These are phyloP conservation scores for Aphanomyces invadans DNA, from an alignment of 352 stramenopile genomes.

Conservation along the genomic window DNA sequence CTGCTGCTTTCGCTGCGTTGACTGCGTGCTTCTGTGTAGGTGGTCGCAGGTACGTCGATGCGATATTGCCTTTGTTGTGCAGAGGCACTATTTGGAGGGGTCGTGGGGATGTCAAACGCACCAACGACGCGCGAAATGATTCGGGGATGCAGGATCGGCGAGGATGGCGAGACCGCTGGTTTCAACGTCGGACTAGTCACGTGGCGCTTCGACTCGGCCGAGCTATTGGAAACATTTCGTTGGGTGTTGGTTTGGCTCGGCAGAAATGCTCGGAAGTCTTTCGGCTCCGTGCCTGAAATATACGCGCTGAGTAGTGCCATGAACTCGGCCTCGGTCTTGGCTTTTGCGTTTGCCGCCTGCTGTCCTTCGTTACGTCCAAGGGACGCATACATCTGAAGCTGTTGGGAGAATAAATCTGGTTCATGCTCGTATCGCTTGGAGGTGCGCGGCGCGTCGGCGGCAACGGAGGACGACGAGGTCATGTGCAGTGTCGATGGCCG, in stretches of 20 bases:
- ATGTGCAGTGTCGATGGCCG: neutral
- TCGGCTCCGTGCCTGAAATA: slow-evolving; percentile 8
- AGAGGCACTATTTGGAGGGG: neutral
- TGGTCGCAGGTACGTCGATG: slow-evolving; percentile 7
- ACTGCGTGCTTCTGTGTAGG: slow-evolving; percentile 9
- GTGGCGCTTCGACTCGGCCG: neutral
- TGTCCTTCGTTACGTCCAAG: slow-evolving; percentile 7
- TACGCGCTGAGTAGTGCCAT: slow-evolving; percentile 10
- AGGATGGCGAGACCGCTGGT: neutral
- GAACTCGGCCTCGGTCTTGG: slow-evolving; percentile 1
- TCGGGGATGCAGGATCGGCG: neutral
- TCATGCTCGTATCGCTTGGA: neutral
- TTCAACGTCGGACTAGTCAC: neutral
- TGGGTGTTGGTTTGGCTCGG: neutral
- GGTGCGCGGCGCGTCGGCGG: neutral
- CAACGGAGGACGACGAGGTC: neutral
- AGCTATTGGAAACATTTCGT: neutral
- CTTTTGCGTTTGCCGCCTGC: neutral
- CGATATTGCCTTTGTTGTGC: neutral
- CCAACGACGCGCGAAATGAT: neutral
- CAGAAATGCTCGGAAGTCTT: neutral
- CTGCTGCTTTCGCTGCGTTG: neutral
- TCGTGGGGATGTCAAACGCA: neutral
- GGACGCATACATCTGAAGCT: slow-evolving; percentile 10
- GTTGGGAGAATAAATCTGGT: slow-evolving; percentile 11